Evolutionary conservation across 139 green algal species (phyloP), one percentile per base, ranked within the genome.

Genomic region (Chlorella sp.): DNA sequence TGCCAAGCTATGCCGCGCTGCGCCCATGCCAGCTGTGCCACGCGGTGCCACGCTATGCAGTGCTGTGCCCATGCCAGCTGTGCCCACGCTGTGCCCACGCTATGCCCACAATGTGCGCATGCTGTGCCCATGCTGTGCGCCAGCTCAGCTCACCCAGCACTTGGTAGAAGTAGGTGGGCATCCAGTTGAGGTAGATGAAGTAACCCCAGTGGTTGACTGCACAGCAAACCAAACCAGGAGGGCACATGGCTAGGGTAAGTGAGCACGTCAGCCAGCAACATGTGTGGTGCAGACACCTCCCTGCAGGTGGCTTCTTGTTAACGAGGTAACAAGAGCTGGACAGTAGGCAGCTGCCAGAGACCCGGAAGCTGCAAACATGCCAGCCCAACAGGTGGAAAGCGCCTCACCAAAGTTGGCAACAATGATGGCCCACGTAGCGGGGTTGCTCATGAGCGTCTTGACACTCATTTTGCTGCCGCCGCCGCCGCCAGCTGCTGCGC

Each of bases 171-270:
- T 98, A 99, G 21, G 96, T 95, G 14, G 97, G 97, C 95, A 99
- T 97, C 97, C 97, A 99, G 93, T 96, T 97, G 40, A 99, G 95
- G 93, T 98, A 98, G 75, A 99, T 97, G 92, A 99, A 99, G 92
- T 98, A 99, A 16, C 96, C 96, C 91, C 94, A 97, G 91, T 98
- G 96, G 92, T 98, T 97, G 7, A 92, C 89, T 88, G 84, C 84
- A 66, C 15, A 37, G 11, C 30, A 57, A 57, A 57, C 48, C 48
- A 57, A 9, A 9, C n/a, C n/a, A n/a, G n/a, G n/a, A n/a, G n/a
- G n/a, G n/a, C n/a, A n/a, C n/a, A n/a, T n/a, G n/a, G n/a, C n/a
- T n/a, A n/a, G n/a, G n/a, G n/a, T n/a, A n/a, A n/a, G n/a, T n/a
- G n/a, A n/a, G n/a, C n/a, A n/a, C n/a, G n/a, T n/a, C n/a, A n/a